Percentiles rank a stretch among this genome's conserved stretches.
Conservation (phyloP, 2,329 filamentous ascomycete genomes). For the Cylindrodendrum hubeiense region DNA sequence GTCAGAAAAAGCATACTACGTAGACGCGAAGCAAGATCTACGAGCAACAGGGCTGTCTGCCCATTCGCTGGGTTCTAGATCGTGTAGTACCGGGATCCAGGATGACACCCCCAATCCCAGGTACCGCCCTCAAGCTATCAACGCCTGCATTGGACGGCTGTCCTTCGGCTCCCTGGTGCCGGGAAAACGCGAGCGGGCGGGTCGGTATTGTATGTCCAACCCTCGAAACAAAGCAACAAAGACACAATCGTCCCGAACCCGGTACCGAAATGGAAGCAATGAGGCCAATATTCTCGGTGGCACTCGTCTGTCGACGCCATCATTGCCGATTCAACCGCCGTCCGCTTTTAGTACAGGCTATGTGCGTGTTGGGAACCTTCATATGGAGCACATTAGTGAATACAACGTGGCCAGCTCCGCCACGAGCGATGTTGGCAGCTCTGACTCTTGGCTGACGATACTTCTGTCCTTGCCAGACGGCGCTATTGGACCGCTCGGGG, state of each 20-base stretch:
- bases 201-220: conserved; percentile 22
- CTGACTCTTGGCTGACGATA: conserved; percentile 24
- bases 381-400: conserved; percentile 1
- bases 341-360: not conserved
- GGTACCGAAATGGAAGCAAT: conserved; percentile 1
- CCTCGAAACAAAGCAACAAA: conserved; percentile 31
- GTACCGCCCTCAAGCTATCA: conserved; percentile 1
- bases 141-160: conserved; percentile 1
- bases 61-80: conserved; percentile 33
- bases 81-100: conserved; percentile 31
- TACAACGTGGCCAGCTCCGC: conserved; percentile 24
- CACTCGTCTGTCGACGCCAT: conserved; percentile 16
- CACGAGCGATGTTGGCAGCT: conserved; percentile 21
- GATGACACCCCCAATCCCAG: conserved; percentile 1
- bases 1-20: conserved; percentile 17
- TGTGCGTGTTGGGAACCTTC: conserved; percentile 1
- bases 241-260: conserved; percentile 5
- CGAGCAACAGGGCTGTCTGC: conserved; percentile 19
- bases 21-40: conserved; percentile 30
- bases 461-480: not conserved
- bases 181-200: conserved; percentile 18
- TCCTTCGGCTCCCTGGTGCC: conserved; percentile 19
- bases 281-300: not conserved
- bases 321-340: not conserved
- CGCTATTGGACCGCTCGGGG: conserved; percentile 12